Evolutionary conservation across 805 yeast species (phyloP).

Genomic region (Millerago galiae): DNA sequence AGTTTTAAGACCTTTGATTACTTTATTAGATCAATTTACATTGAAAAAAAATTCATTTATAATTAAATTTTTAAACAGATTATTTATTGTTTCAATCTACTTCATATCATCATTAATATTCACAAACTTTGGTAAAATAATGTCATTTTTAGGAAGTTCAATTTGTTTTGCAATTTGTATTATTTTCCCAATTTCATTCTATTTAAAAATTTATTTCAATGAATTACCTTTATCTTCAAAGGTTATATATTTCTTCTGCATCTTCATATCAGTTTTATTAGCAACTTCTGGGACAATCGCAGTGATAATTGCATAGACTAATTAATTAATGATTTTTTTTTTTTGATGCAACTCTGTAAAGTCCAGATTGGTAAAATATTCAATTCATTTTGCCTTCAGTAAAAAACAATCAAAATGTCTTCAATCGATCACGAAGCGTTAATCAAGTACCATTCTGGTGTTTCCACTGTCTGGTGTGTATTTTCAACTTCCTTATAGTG

Average conservation of each 20-base stretch:
- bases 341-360: too few relatives aligned
- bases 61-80: constrained; percentile 13
- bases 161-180: constrained; percentile 71
- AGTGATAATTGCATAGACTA: constrained; percentile 13
- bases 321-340: too few relatives aligned
- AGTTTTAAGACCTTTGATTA: constrained; percentile 63
- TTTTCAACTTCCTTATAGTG: neutral
- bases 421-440: constrained; percentile 17
- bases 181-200: constrained; percentile 61
- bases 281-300: constrained; percentile 23
- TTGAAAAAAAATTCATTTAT: neutral
- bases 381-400: neutral
- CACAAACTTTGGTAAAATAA: constrained; percentile 67
- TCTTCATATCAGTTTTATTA: constrained; percentile 5
- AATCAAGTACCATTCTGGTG: constrained; percentile 20
- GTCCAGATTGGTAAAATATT: neutral
- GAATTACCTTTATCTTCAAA: constrained; percentile 28
- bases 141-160: constrained; percentile 68
- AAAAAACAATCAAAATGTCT: constrained; percentile 4
- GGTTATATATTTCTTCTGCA: constrained; percentile 7
- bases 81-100: constrained; percentile 27
- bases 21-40: constrained; percentile 44
- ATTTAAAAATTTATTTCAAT: constrained; percentile 40
- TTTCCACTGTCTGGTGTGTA: constrained; percentile 26
- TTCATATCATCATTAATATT: constrained; percentile 48